phyloP scores from a whole-genome alignment of 2,329 filamentous ascomycete species.

The Beauveria medogensis region DNA sequence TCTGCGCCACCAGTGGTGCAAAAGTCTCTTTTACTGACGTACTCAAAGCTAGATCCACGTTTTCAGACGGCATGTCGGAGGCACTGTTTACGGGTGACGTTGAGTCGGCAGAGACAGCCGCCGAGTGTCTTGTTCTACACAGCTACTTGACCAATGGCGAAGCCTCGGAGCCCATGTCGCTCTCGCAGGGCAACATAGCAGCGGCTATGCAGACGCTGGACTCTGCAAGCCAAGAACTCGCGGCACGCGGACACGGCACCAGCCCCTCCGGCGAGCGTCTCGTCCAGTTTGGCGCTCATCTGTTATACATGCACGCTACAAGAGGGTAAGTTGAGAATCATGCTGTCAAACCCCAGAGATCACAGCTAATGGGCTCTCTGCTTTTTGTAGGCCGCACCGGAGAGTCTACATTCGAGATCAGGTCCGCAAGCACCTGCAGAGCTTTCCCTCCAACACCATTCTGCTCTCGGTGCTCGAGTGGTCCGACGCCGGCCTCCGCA shows the following conservation, averaged over 20 bases:
- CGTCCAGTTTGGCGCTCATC: constrained; percentile 57
- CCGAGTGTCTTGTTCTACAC: constrained; percentile 57
- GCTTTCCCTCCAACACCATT: constrained; percentile 69
- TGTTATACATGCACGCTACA: constrained; percentile 60
- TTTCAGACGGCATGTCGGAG: constrained; percentile 48
- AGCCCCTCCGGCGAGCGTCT: constrained; percentile 50
- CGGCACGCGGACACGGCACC: constrained; percentile 24
- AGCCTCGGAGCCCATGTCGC: constrained; percentile 35
- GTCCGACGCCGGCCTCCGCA: constrained; percentile 61
- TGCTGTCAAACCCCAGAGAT: not conserved
- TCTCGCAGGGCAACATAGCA: constrained; percentile 46
- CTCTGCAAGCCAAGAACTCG: constrained; percentile 35
- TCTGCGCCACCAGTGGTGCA: constrained; percentile 24
- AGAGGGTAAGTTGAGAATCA: constrained; percentile 37
- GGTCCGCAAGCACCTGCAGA: constrained; percentile 49
- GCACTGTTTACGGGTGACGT: constrained; percentile 42
- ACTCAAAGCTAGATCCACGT: constrained; percentile 28
- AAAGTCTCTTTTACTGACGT: not conserved
- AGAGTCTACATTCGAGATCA: constrained; percentile 56
- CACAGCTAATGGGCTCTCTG: constrained; percentile 13
- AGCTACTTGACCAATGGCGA: constrained; percentile 50
- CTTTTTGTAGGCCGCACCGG: constrained; percentile 50
- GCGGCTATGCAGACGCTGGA: constrained; percentile 37
- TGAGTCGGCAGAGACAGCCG: constrained; percentile 43
- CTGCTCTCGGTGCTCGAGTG: constrained; percentile 67